A percentile compares a stretch with the other conserved stretches of the same genome.
These are phyloP conservation scores for Flaveria ramosissima DNA, from an alignment of 129 eudicot species.

Conservation along the genomic window DNA sequence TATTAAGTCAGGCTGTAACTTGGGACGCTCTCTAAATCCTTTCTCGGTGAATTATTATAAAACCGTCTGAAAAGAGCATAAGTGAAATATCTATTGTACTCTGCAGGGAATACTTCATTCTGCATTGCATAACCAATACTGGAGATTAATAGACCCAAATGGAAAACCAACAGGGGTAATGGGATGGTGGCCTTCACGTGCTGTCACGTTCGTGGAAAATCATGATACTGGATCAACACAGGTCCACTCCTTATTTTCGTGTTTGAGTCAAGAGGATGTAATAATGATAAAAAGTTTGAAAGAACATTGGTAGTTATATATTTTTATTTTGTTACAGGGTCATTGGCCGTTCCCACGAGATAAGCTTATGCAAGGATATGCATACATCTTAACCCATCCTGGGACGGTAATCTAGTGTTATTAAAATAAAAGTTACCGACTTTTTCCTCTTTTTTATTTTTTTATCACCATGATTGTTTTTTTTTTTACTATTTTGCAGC, in stretches of 20 bases:
- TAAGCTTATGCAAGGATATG: slow-evolving; percentile 70
- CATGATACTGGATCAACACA: slow-evolving; percentile 83
- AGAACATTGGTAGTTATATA: slow-evolving; percentile 12
- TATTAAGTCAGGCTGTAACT: background rate
- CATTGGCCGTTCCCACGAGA: slow-evolving; percentile 77
- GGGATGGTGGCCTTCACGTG: slow-evolving; percentile 89
- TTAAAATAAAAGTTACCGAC: background rate
- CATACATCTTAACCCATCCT: slow-evolving; percentile 72
- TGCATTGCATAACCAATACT: slow-evolving; percentile 60
- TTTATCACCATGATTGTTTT: background rate
- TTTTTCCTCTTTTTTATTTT: background rate
- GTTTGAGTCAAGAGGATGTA: slow-evolving; percentile 11
- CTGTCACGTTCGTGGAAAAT: slow-evolving; percentile 71
- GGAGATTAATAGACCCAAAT: slow-evolving; percentile 66
- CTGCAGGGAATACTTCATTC: slow-evolving; percentile 70
- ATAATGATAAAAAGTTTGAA: background rate
- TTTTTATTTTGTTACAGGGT: slow-evolving; percentile 44
- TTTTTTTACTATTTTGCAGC: slow-evolving; percentile 37
- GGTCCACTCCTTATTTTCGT: slow-evolving; percentile 35
- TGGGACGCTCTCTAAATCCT: no score
- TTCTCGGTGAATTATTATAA: background rate
- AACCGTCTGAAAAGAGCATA: background rate
- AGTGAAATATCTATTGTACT: background rate
- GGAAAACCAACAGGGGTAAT: slow-evolving; percentile 75
- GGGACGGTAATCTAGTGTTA: slow-evolving; percentile 47